Percentiles rank a stretch among this genome's conserved stretches.
Evolutionary conservation across 2,329 filamentous ascomycete genomes (phyloP).

Genomic region (Fusarium continuum): DNA sequence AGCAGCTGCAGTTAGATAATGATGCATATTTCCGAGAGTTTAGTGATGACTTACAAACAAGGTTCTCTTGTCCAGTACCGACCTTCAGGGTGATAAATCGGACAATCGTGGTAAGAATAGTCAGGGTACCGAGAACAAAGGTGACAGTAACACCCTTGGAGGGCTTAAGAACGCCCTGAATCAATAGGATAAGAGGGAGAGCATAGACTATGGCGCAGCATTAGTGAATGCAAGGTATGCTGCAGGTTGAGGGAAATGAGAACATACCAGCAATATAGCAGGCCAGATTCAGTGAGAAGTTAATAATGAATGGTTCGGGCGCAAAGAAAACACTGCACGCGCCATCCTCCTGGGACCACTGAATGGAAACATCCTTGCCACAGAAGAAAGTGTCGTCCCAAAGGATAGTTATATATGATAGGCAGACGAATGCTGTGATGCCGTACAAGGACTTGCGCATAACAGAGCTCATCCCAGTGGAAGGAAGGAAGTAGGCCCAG

Average conservation of each 20-base stretch:
- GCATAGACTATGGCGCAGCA: constrained; percentile 39
- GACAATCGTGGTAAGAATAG: constrained; percentile 31
- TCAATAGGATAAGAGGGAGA: constrained; percentile 44
- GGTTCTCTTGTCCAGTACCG: constrained; percentile 35
- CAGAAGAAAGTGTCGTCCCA: constrained; percentile 50
- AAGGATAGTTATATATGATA: constrained; percentile 46
- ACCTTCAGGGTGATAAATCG: constrained; percentile 31
- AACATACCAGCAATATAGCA: constrained; percentile 46
- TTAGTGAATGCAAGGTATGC: neutral
- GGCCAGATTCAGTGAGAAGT: constrained; percentile 48
- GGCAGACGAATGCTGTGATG: constrained; percentile 46
- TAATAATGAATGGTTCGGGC: constrained; percentile 47
- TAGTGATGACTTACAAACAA: constrained; percentile 28
- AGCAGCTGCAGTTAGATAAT: neutral
- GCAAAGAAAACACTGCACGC: constrained; percentile 50
- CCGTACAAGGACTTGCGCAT: constrained; percentile 46
- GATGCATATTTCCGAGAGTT: rapidly evolving
- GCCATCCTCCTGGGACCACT: constrained; percentile 50
- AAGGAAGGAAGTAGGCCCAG: constrained; percentile 47
- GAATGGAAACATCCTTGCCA: constrained; percentile 46
- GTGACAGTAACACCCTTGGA: constrained; percentile 32
- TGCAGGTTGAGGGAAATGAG: rapidly evolving
- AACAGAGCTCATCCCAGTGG: constrained; percentile 28
- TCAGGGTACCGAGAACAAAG: constrained; percentile 30
- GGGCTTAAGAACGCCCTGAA: constrained; percentile 32